Base-by-base conservation (phyloP, 805 yeast species). In the Pichia nakasei region DNA sequence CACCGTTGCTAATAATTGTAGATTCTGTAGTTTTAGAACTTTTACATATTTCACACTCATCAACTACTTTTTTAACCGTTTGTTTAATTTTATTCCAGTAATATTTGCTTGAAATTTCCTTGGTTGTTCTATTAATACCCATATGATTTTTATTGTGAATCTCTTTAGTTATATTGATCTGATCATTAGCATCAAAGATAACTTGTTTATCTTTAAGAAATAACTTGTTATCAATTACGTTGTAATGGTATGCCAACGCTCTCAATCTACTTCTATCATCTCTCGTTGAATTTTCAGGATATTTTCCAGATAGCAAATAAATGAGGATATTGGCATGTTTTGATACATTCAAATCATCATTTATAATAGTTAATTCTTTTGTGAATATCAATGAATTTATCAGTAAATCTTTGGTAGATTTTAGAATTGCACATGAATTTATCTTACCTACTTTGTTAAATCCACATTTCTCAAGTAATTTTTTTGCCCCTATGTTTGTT, bases 51-150 rank as follows among this genome's bases (percentile, higher is more conserved):
- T 71, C 68, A 60, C 97, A 93, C 47, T 78, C 75, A 43, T 81
- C 70, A 42, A 89, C 80, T 1, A 86, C 91, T 26, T 78, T 76
- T 1, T 84, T 80, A 1, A 85, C 96, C 0, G 96, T 86, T 45
- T 78, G 87, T 62, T 93, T 89, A 50, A 91, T 84, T 41, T 95
- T 75, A 1, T 87, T 76, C 97, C 97, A 91, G 60, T 87, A 95
- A 53, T 84, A 91, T 52, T 76, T 75, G 49, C 84, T 93, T 1
- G 89, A 76, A 17, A 93, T 76, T 17, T 74, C 65, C 0, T 91
- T 67, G 0, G 96, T 88, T 2, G 95, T 81, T 56, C 82, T 85
- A 64, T 91, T 91, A 49, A 91, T 87, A 11, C 97, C 97, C 12
- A 81, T 81, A 58, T 91, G 98, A 37, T 72, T 75, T 34, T 52